These are phyloP conservation scores for Tylopilus balloui DNA, from an alignment of 768 basidiomycete genomes.

Conservation along the genomic window DNA sequence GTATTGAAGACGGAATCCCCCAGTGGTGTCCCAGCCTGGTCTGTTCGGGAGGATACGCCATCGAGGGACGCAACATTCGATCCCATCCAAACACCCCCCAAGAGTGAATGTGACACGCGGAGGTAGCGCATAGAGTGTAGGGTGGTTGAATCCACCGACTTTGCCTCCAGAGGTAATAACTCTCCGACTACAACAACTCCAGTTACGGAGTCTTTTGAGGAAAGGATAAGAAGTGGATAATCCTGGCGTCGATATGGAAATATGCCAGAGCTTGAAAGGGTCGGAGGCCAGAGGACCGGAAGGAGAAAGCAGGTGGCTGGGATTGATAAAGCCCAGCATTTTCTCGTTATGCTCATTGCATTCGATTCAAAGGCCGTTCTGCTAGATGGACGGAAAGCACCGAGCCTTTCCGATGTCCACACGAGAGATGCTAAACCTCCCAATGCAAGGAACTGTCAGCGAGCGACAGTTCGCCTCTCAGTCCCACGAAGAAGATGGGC, in stretches of 20 bases:
- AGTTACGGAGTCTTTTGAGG: constrained; percentile 64
- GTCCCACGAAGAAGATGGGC: not conserved
- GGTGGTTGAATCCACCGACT: constrained; percentile 24
- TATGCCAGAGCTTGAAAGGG: constrained; percentile 50
- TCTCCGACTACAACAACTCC: constrained; percentile 85
- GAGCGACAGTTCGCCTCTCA: constrained; percentile 1
- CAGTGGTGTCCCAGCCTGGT: constrained; percentile 50
- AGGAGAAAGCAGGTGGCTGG: constrained; percentile 37
- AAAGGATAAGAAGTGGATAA: constrained; percentile 61
- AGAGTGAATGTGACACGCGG: constrained; percentile 59
- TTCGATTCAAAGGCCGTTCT: not conserved
- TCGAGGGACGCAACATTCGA: constrained; percentile 42
- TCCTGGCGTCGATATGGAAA: constrained; percentile 48
- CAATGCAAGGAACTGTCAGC: constrained; percentile 22
- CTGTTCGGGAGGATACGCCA: constrained; percentile 38
- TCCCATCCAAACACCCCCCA: constrained; percentile 79
- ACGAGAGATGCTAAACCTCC: constrained; percentile 15
- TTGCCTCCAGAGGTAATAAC: constrained; percentile 38
- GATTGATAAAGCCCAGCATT: constrained; percentile 15
- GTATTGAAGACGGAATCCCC: constrained; percentile 82
- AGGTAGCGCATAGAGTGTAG: constrained; percentile 56
- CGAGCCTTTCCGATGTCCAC: constrained; percentile 11
- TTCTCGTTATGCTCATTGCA: not conserved
- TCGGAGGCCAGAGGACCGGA: constrained; percentile 46
- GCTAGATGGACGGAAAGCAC: not conserved